Percentiles rank a stretch among this genome's conserved stretches.
Evolutionary conservation across 2,329 filamentous ascomycete genomes (phyloP).

Genomic region (Aspergillus versicolor): DNA sequence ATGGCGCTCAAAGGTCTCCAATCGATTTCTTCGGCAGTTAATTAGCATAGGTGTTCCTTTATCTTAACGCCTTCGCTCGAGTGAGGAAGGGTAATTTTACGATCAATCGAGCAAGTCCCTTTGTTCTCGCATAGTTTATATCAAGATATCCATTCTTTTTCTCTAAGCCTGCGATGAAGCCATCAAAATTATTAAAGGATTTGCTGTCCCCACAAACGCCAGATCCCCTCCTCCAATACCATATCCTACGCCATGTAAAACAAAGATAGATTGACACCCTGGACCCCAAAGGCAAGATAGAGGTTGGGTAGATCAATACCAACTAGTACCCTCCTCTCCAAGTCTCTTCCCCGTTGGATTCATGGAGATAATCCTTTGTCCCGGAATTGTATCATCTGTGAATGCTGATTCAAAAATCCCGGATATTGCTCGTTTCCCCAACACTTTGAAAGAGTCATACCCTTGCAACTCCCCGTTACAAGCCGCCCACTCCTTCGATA

Average conservation of each 20-base stretch:
- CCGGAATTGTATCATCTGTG: conserved; percentile 55
- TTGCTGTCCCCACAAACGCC: not conserved
- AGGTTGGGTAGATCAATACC: conserved; percentile 53
- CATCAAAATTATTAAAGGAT: not conserved
- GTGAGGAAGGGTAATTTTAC: too few species aligned
- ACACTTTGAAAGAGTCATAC: conserved; percentile 55
- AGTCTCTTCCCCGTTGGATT: conserved; percentile 56
- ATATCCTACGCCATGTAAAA: not conserved
- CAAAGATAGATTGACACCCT: not conserved
- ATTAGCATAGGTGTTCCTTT: not conserved
- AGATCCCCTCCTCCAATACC: not conserved
- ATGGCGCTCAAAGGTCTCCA: not conserved
- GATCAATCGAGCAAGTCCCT: too few species aligned
- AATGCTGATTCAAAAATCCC: conserved; percentile 60
- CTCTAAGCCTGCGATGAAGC: not conserved
- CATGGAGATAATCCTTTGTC: conserved; percentile 57
- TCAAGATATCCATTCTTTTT: not conserved
- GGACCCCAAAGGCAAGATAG: not conserved
- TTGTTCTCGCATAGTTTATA: not conserved
- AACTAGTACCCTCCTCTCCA: conserved; percentile 57
- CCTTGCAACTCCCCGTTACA: conserved; percentile 47
- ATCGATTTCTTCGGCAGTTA: not conserved
- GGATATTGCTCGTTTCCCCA: conserved; percentile 57
- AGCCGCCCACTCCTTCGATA: conserved; percentile 56
- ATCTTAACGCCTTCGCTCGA: too few species aligned